These are phyloP conservation scores for Syzygium malaccense DNA, from an alignment of 441 rosid species.

Conservation along the genomic window DNA sequence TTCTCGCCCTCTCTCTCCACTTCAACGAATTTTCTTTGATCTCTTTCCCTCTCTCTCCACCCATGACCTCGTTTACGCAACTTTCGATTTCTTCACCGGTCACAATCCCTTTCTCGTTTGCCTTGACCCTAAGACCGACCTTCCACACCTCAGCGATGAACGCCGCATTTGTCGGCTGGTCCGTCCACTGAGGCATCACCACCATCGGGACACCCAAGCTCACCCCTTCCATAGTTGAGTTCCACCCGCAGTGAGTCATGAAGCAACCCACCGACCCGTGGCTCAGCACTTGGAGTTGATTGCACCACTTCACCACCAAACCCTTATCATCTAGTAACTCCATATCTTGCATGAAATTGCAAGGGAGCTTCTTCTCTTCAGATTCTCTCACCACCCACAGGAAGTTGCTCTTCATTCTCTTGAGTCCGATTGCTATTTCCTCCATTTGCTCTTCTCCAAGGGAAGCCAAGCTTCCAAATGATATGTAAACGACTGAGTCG, in stretches of 20 bases:
- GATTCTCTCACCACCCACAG: background rate
- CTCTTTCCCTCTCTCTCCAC: conserved; percentile 11
- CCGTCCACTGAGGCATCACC: too few relatives aligned
- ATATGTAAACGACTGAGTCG: background rate
- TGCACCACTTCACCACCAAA: background rate
- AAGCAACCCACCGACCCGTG: background rate
- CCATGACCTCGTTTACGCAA: background rate
- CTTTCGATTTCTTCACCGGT: too few relatives aligned
- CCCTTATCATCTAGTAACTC: background rate
- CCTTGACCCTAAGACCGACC: conserved; percentile 28
- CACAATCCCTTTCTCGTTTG: background rate
- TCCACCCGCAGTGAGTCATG: background rate
- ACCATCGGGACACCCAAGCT: background rate
- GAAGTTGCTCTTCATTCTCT: background rate
- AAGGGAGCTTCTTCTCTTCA: background rate
- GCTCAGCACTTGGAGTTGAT: background rate
- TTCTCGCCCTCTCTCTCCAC: conserved; percentile 23
- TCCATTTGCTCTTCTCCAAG: background rate
- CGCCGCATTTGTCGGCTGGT: background rate
- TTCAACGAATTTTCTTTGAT: conserved; percentile 30
- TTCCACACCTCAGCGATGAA: background rate
- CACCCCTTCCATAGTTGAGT: background rate
- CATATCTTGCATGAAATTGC: background rate
- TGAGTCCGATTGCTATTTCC: background rate
- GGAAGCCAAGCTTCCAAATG: background rate